Conservation (phyloP, 2,329 filamentous ascomycete species). For the Tolypocladium pustulatum region DNA sequence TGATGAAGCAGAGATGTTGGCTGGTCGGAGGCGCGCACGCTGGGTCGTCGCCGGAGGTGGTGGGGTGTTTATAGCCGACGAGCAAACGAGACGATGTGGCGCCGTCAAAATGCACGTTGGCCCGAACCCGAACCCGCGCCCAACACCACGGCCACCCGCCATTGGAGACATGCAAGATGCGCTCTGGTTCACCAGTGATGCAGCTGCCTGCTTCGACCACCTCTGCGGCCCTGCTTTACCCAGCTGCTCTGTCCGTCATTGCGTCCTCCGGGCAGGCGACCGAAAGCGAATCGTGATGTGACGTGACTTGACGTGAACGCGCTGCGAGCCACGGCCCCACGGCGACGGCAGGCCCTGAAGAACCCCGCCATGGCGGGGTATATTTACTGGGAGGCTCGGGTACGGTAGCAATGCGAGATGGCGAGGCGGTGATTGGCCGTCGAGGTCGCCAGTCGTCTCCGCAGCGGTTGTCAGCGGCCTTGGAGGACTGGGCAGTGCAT, state of each 20-base stretch:
- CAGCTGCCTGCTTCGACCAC: background rate
- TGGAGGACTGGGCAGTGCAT: background rate
- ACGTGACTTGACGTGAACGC: background rate
- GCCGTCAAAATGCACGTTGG: background rate
- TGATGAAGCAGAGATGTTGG: background rate
- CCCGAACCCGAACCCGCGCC: background rate
- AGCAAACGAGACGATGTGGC: background rate
- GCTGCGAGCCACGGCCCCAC: background rate
- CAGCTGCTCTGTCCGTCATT: background rate
- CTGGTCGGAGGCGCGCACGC: background rate
- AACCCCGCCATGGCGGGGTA: background rate
- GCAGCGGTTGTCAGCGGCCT: background rate
- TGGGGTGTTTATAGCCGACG: background rate
- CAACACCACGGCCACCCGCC: background rate
- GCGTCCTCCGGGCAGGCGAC: background rate
- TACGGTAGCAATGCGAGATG: background rate
- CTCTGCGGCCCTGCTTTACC: background rate
- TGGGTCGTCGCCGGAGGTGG: background rate
- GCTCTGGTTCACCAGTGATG: background rate
- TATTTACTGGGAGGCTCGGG: background rate
- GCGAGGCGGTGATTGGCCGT: background rate
- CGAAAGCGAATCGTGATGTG: background rate
- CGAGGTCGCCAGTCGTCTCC: background rate
- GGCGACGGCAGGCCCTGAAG: background rate
- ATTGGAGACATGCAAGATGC: background rate